Base-by-base conservation (phyloP, 2,329 filamentous ascomycete species). In the Plectosphaerella cucumerina region DNA sequence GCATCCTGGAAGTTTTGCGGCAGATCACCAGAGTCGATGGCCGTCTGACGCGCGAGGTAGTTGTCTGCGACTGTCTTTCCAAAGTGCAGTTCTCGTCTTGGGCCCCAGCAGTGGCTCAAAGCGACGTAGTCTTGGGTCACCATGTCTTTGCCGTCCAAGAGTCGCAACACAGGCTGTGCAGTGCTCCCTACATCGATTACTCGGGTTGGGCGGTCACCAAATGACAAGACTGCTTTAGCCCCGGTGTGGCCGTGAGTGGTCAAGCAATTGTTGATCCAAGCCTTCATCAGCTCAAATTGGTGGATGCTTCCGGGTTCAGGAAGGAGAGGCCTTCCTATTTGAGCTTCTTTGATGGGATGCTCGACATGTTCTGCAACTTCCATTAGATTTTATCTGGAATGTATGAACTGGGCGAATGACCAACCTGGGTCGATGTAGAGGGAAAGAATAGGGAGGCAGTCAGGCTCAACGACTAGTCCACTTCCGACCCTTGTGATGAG, bases 1-100 rank as follows among this genome's bases (percentile, higher is more conserved):
- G 55, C 55, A 45, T 59, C 58, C 23, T 44, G 45, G 47, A 58
- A 57, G 34, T 45, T 56, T n/a, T 33, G 21, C 6, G 58, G 56
- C 12, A 59, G 50, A 6, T 20, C 33, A 9, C 6, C n/a, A 8
- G 33, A 17, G 3, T 44, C 12, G n/a, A 55, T 51, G 14, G 26
- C 48, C 11, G 15, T 15, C 6, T 11, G 26, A 11, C 26, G 26
- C 8, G 26, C 26, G 8, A 31, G 3, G 26, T 31, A 31, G 8
- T 31, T 31, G 26, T 31, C 26, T 3, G 26, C 9, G 9, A 31
- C 4, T 9, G 26, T 31, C 26, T 31, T 31, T 8, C 26, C 26
- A 8, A 31, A 31, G 48, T 11, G 31, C 14, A 20, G 22, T 46
- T 14, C 41, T 39, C 11, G 48, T 50, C 20, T 41, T 37, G n/a